These are phyloP conservation scores for Aspergillus vadensis DNA, from an alignment of 2,329 filamentous ascomycete species.

Conservation along the genomic window DNA sequence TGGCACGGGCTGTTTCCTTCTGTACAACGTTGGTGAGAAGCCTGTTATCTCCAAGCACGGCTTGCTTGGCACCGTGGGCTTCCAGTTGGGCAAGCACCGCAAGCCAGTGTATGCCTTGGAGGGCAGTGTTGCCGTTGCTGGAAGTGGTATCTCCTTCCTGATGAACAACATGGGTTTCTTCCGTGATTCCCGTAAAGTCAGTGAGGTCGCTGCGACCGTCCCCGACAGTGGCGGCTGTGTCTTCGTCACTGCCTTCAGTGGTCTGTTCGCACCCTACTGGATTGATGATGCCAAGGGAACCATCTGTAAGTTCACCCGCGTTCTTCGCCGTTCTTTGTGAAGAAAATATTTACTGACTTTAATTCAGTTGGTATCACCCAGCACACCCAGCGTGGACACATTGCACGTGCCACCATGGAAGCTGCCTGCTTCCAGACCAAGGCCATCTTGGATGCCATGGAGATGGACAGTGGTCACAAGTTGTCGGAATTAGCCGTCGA, in stretches of 20 bases:
- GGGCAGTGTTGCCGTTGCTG: conserved; percentile 80
- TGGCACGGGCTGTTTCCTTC: conserved; percentile 83
- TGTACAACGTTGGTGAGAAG: conserved; percentile 84
- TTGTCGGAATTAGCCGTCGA: conserved; percentile 79
- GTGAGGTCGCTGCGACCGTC: conserved; percentile 64
- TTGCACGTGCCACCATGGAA: conserved; percentile 85
- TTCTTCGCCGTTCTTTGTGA: background rate
- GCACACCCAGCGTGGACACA: conserved; percentile 81
- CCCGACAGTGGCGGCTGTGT: conserved; percentile 80
- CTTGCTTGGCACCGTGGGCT: conserved; percentile 82
- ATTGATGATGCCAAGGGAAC: conserved; percentile 90
- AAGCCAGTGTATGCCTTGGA: conserved; percentile 79
- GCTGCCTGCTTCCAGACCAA: conserved; percentile 92
- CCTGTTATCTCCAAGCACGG: conserved; percentile 84
- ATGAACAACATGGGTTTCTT: conserved; percentile 68
- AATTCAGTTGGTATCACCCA: conserved; percentile 73
- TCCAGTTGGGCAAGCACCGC: conserved; percentile 71
- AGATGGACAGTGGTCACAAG: conserved; percentile 75
- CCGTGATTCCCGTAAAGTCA: conserved; percentile 63
- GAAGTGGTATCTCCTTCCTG: conserved; percentile 75
- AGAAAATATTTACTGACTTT: background rate
- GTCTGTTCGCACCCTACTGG: conserved; percentile 91
- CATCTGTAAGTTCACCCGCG: conserved; percentile 59
- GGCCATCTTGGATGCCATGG: conserved; percentile 90
- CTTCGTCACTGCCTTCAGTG: conserved; percentile 88